Percentiles rank a stretch among this genome's conserved stretches.
Conservation (phyloP, 495 filamentous ascomycete genomes). For the Hypoxylon lenormandii region DNA sequence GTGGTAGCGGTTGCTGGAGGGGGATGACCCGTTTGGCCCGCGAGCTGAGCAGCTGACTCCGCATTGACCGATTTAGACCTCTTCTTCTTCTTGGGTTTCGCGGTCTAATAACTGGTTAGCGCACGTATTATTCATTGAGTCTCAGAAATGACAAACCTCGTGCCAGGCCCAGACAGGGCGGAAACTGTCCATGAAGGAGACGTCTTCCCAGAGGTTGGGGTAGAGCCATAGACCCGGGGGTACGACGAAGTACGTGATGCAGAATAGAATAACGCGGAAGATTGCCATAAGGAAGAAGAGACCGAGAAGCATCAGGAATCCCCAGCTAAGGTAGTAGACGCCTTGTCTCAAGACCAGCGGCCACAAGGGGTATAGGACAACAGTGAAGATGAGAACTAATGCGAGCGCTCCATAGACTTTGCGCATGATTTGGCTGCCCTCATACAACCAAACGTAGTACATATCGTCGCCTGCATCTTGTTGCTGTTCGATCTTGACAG, state of each 20-base stretch:
- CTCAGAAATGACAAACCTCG: slow-evolving; percentile 72
- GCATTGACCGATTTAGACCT: slow-evolving; percentile 54
- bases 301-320: slow-evolving; percentile 88
- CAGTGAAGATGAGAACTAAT: slow-evolving; percentile 80
- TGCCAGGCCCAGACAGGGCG: slow-evolving; percentile 98
- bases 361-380: slow-evolving; percentile 98
- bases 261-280: slow-evolving; percentile 94
- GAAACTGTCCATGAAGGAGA: slow-evolving; percentile 98
- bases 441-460: slow-evolving; percentile 97
- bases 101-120: slow-evolving; percentile 52
- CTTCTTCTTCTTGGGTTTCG: slow-evolving; percentile 76
- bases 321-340: slow-evolving; percentile 98
- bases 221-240: slow-evolving; percentile 96
- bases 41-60: slow-evolving; percentile 59
- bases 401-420: slow-evolving; percentile 89
- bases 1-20: slow-evolving; percentile 70
- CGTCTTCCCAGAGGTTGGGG: slow-evolving; percentile 98
- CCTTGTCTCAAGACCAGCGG: slow-evolving; percentile 88
- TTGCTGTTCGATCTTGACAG: slow-evolving; percentile 94
- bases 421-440: slow-evolving; percentile 91
- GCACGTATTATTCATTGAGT: slow-evolving; percentile 29
- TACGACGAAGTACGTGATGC: slow-evolving; percentile 84
- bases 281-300: slow-evolving; percentile 98
- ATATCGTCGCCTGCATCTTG: slow-evolving; percentile 90
- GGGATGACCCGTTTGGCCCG: slow-evolving; percentile 63